Conservation (phyloP, 1,284 basidiomycete genomes). For the Stygiomarasmius scandens region DNA sequence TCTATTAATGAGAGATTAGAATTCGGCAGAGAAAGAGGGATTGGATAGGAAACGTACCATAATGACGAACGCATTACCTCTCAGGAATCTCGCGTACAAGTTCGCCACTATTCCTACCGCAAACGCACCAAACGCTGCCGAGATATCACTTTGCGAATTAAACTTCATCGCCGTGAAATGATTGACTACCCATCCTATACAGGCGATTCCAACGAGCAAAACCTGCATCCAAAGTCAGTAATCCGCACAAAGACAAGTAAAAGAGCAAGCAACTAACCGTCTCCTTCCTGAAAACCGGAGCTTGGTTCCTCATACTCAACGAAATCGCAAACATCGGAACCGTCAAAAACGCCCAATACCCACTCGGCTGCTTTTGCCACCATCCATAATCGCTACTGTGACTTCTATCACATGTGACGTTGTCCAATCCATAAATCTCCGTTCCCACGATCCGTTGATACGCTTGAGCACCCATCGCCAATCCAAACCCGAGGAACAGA, state of each 20-base stretch:
- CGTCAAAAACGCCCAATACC: conserved; percentile 75
- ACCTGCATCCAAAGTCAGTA: conserved; percentile 39
- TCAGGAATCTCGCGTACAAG: conserved; percentile 80
- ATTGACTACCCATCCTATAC: conserved; percentile 80
- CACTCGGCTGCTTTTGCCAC: conserved; percentile 60
- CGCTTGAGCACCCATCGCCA: conserved; percentile 76
- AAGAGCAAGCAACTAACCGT: conserved; percentile 44
- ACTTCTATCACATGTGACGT: conserved; percentile 59
- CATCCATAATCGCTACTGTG: conserved; percentile 56
- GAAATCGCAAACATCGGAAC: conserved; percentile 79
- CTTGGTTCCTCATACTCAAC: conserved; percentile 78
- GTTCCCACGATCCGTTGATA: conserved; percentile 59
- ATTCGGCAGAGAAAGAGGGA: too few relatives aligned
- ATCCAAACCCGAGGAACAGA: conserved; percentile 83
- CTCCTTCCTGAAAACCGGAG: conserved; percentile 73
- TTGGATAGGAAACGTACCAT: conserved; percentile 50
- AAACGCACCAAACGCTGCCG: conserved; percentile 78
- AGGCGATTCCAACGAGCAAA: conserved; percentile 67
- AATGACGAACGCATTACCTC: conserved; percentile 78
- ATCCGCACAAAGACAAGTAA: not conserved
- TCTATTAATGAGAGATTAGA: too few relatives aligned
- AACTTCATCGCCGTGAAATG: conserved; percentile 74
- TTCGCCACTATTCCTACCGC: conserved; percentile 85
- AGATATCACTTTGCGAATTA: conserved; percentile 71
- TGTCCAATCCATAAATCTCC: conserved; percentile 52